Evolutionary conservation across 306 rosid species (phyloP).

Genomic region (Dryas alaskensis): DNA sequence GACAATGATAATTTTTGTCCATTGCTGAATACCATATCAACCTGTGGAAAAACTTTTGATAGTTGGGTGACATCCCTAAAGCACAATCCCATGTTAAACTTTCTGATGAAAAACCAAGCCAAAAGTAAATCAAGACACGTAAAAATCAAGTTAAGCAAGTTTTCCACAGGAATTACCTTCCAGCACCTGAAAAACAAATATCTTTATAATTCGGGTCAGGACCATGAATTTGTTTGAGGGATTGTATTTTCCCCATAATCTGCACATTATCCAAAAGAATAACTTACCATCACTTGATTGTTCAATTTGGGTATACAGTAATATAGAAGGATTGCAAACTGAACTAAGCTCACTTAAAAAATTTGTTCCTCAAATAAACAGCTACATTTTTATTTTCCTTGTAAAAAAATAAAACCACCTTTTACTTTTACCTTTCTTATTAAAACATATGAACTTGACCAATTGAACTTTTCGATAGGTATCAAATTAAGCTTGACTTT

Average conservation of each 20-base stretch:
- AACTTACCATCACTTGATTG: background rate
- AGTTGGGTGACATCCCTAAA: constrained; percentile 42
- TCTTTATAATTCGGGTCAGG: constrained; percentile 48
- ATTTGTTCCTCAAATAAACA: background rate
- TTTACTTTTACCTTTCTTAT: background rate
- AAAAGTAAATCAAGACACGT: constrained; percentile 11
- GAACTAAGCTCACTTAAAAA: background rate
- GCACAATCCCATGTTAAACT: constrained; percentile 10
- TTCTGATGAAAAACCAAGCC: background rate
- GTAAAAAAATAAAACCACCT: background rate
- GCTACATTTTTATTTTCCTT: background rate
- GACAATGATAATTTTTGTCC: constrained; percentile 38
- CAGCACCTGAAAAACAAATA: constrained; percentile 53
- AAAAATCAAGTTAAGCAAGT: background rate
- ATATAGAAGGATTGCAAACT: background rate
- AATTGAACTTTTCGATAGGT: background rate
- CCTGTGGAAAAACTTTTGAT: constrained; percentile 40
- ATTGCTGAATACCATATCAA: constrained; percentile 41
- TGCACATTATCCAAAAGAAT: constrained; percentile 15
- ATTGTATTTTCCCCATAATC: constrained; percentile 31
- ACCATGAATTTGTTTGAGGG: constrained; percentile 40
- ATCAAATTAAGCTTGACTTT: background rate
- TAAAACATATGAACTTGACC: background rate
- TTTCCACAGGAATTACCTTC: constrained; percentile 36
- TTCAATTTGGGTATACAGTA: background rate